Percentiles rank a stretch among this genome's conserved stretches.
These are phyloP conservation scores for Calonectria montana DNA, from an alignment of 2,329 filamentous ascomycete species.

Conservation along the genomic window DNA sequence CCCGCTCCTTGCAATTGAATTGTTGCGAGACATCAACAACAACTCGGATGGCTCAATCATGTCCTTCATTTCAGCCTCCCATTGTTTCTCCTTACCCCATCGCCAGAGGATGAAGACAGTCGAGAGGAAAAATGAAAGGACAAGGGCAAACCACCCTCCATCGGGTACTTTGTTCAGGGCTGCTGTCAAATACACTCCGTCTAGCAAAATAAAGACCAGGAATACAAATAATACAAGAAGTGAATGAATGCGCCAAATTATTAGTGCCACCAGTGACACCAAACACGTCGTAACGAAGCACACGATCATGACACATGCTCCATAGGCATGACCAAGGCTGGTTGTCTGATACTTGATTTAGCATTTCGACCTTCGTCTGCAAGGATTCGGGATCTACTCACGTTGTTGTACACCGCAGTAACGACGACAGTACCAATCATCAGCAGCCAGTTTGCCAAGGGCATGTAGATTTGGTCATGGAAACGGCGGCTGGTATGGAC, in stretches of 20 bases:
- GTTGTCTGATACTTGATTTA: constrained; percentile 61
- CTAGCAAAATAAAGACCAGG: constrained; percentile 72
- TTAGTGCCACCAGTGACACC: constrained; percentile 76
- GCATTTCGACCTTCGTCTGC: not conserved
- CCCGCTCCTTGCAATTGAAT: constrained; percentile 34
- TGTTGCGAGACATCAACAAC: constrained; percentile 41
- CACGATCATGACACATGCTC: constrained; percentile 83
- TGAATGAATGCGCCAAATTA: constrained; percentile 76
- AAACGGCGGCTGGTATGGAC: constrained; percentile 77
- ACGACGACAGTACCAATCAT: constrained; percentile 82
- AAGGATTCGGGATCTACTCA: constrained; percentile 44
- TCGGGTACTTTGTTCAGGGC: constrained; percentile 78
- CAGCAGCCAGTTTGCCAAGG: constrained; percentile 80
- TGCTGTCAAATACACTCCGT: constrained; percentile 77
- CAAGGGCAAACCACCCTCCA: constrained; percentile 82
- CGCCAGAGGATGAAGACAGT: constrained; percentile 79
- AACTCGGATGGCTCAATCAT: constrained; percentile 60
- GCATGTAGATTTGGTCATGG: constrained; percentile 82
- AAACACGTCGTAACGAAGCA: constrained; percentile 83
- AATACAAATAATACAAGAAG: constrained; percentile 71
- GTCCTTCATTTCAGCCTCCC: constrained; percentile 75
- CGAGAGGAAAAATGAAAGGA: constrained; percentile 71
- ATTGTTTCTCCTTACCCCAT: constrained; percentile 83
- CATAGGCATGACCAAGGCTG: constrained; percentile 78
- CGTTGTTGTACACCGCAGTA: constrained; percentile 78